phyloP scores from a whole-genome alignment of 2,329 filamentous ascomycete species.

The Fusarium nanum region DNA sequence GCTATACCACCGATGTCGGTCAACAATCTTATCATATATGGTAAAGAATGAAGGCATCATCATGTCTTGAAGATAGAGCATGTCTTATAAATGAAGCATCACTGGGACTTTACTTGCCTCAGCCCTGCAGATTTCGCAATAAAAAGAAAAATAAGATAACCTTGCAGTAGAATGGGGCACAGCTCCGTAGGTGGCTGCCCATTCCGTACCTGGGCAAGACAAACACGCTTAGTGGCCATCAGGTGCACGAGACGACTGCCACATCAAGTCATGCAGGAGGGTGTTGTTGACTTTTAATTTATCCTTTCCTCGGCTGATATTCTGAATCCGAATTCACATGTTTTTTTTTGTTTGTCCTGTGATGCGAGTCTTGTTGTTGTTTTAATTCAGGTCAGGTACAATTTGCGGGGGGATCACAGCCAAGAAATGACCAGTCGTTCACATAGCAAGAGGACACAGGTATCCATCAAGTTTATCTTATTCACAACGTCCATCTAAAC shows the following conservation, averaged over 20 bases:
- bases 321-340: slow-evolving; percentile 27
- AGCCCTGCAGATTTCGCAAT: neutral
- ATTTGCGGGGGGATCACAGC: slow-evolving; percentile 1
- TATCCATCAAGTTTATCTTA: too few species aligned
- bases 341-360: neutral
- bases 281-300: neutral
- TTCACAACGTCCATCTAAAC: neutral
- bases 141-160: slow-evolving; percentile 32
- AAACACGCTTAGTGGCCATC: neutral
- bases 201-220: slow-evolving; percentile 28
- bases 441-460: neutral
- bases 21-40: too few species aligned
- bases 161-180: slow-evolving; percentile 21
- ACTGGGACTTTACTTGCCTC: neutral
- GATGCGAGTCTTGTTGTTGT: neutral
- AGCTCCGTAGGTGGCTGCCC: slow-evolving; percentile 16
- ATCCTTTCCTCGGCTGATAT: slow-evolving; percentile 14
- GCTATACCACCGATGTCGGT: slow-evolving; percentile 17
- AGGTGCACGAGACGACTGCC: slow-evolving; percentile 25
- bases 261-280: slow-evolving; percentile 18
- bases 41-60: neutral
- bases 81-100: neutral
- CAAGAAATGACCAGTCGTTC: slow-evolving; percentile 19
- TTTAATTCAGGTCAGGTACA: slow-evolving; percentile 5
- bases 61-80: slow-evolving; percentile 1